A percentile compares a stretch with the other conserved stretches of the same genome.
Conservation (phyloP, 192 early-diverging fungal genomes). For the Kickxella alabastrina region DNA sequence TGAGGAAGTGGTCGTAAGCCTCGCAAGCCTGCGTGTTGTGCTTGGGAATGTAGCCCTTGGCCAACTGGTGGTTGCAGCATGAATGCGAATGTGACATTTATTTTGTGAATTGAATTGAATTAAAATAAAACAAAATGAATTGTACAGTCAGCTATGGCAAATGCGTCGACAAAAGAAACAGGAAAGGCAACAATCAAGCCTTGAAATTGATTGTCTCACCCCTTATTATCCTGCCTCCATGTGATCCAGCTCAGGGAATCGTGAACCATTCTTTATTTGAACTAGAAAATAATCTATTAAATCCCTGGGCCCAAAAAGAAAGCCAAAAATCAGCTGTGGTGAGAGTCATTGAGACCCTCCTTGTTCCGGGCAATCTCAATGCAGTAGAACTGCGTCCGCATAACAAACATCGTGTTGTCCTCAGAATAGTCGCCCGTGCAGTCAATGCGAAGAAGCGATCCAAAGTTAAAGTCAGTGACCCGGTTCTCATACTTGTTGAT, state of each 20-base stretch:
- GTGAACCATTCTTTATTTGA: too few relatives aligned
- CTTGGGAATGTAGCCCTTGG: conserved; percentile 29
- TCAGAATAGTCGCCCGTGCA: conserved; percentile 75
- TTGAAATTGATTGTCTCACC: too few relatives aligned
- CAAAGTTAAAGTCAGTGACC: conserved; percentile 93
- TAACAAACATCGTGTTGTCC: conserved; percentile 88
- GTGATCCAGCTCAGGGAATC: too few relatives aligned
- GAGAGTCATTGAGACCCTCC: conserved; percentile 65
- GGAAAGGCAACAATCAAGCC: neutral
- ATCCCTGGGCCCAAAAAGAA: too few relatives aligned
- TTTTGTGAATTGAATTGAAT: too few relatives aligned
- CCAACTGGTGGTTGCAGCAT: conserved; percentile 35
- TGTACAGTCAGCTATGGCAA: too few relatives aligned
- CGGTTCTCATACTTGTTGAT: conserved; percentile 82
- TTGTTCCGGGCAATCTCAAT: conserved; percentile 90
- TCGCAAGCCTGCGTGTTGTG: conserved; percentile 24
- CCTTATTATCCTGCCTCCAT: too few relatives aligned
- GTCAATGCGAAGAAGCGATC: conserved; percentile 78
- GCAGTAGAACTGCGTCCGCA: conserved; percentile 83
- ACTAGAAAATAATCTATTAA: too few relatives aligned
- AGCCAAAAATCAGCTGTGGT: neutral
- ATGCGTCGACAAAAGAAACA: neutral
- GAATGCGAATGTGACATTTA: conserved; percentile 15
- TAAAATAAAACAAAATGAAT: too few relatives aligned
- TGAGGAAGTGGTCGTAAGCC: conserved; percentile 43